Evolutionary conservation across 495 filamentous ascomycete species (phyloP), one percentile per base, ranked within the genome.

Genomic region (Daldinia caldariorum): DNA sequence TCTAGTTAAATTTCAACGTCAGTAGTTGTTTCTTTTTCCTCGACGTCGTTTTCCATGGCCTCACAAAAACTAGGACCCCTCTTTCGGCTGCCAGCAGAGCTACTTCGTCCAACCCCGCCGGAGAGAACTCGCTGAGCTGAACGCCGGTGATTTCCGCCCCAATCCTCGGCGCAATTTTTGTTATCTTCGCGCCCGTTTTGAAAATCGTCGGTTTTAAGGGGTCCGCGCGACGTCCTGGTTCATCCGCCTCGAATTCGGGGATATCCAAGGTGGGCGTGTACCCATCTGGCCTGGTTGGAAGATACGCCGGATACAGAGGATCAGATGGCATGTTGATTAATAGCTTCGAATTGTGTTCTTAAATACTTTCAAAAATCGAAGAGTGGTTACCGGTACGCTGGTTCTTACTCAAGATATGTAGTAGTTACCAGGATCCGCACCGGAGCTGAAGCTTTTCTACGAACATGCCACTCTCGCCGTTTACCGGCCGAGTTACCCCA

Each of bases 161-260:
- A 0, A 47, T 3, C 43, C 43, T 47, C 43, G 43, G 43, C 18
- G 43, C 22, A 4, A 47, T 20, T 5, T 47, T 47, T 22, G 43
- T 12, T 22, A 47, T 47, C 16, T 47, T 47, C 43, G 43, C 18
- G 18, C 10, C n/a, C 0, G 0, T 16, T 47, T 47, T 47, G 20
- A 73, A 56, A 18, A 74, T 67, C 13, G 47, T 32, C 7, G 51
- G 61, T 20, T 69, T 69, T 8, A 32, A 18, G 47, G 72, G 68
- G 35, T 76, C 72, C 4, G 74, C 74, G 4, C 69, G 58, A 18
- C 39, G 41, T 14, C 69, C 69, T 6, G 69, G 57, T 31, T 71
- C 69, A 14, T 67, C 47, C n/a, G 58, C 57, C 35, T 70, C 67
- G 13, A 66, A 70, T 22, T 39, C 16, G 14, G 62, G 62, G 32